These are phyloP conservation scores for Candida pini DNA, from an alignment of 805 yeast species.

Conservation along the genomic window DNA sequence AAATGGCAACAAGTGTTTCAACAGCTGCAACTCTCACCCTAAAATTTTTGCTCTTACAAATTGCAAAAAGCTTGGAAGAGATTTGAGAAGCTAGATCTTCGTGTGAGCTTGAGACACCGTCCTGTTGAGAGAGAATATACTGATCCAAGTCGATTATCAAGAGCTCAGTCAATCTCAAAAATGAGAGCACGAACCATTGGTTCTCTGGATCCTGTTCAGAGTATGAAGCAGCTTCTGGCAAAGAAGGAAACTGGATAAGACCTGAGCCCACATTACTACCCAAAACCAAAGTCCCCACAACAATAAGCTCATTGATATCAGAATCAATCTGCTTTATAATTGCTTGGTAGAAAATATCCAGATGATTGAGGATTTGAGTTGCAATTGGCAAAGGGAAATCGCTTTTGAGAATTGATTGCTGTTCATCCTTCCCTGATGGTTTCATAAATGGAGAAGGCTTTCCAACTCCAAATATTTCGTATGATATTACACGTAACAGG, in stretches of 20 bases:
- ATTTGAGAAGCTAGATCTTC: slow-evolving; percentile 28
- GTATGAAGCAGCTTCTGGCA: slow-evolving; percentile 11
- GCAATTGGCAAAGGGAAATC: slow-evolving; percentile 15
- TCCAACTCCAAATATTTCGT: slow-evolving; percentile 20
- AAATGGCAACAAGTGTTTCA: slow-evolving; percentile 28
- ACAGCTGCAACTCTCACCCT: slow-evolving; percentile 37
- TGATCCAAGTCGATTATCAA: slow-evolving; percentile 27
- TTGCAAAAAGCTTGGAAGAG: slow-evolving; percentile 28
- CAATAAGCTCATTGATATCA: slow-evolving; percentile 29
- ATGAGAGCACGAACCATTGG: slow-evolving; percentile 23
- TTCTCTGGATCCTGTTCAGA: slow-evolving; percentile 10
- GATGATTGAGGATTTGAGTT: slow-evolving; percentile 18
- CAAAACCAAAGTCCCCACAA: slow-evolving; percentile 22
- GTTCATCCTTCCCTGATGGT: slow-evolving; percentile 15
- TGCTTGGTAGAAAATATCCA: slow-evolving; percentile 25
- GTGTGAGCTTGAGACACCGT: slow-evolving; percentile 19
- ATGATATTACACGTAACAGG: slow-evolving; percentile 17
- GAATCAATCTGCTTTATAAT: slow-evolving; percentile 27
- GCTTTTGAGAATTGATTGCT: slow-evolving; percentile 5
- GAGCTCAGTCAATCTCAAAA: slow-evolving; percentile 24
- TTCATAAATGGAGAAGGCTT: slow-evolving; percentile 8
- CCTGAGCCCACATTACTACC: slow-evolving; percentile 11
- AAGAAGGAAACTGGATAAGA: slow-evolving; percentile 15
- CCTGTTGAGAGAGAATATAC: slow-evolving; percentile 27
- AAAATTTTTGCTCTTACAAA: slow-evolving; percentile 34